Base-by-base conservation (phyloP, 2,329 filamentous ascomycete genomes). In the Monosporascus sp. region DNA sequence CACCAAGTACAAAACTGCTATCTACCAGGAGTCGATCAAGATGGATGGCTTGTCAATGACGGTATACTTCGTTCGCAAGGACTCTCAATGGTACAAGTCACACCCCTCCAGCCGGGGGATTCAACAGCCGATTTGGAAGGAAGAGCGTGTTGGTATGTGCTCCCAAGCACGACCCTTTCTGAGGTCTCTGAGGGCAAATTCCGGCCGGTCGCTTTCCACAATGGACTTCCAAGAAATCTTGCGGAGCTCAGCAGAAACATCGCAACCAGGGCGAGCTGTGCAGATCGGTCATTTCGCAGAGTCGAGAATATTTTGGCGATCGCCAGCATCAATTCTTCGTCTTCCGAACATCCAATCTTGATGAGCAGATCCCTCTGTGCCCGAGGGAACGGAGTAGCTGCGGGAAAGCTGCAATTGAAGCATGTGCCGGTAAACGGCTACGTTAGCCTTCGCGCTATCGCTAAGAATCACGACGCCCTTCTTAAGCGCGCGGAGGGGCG, bases 211-310 rank as follows among this genome's bases (percentile, higher is more conserved):
- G 63, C 66, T 1, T 41, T 62, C 14, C 44, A 35, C 11, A 48
- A 60, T 36, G 44, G 53, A 20, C 55, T 69, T 5, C 59, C 60
- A 7, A 9, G 41, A 9, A 60, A 62, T 50, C 61, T 69, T 1
- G 43, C 58, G 1, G 15, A 41, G 7, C 37, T 62, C 3, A 54
- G 55, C 25, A 20, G 47, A 22, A 61, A 57, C 50, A 54, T 66
- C 6, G 66, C 62, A 50, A 70, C 15, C 67, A 68, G 31, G 68
- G 67, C 5, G 68, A 70, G 58, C 55, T 70, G 0, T 62, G 65
- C n/a, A 68, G 68, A 3, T 48, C 51, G 17, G 47, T 48, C 15
- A 55, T 69, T 44, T 50, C 58, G 6, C 50, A 58, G 5, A 70
- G 70, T 49, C 63, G 60, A 8, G 58, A 67, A 52, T 35, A 51